phyloP scores from a whole-genome alignment of 2,329 filamentous ascomycete species.

The Harringtonia aguacate region DNA sequence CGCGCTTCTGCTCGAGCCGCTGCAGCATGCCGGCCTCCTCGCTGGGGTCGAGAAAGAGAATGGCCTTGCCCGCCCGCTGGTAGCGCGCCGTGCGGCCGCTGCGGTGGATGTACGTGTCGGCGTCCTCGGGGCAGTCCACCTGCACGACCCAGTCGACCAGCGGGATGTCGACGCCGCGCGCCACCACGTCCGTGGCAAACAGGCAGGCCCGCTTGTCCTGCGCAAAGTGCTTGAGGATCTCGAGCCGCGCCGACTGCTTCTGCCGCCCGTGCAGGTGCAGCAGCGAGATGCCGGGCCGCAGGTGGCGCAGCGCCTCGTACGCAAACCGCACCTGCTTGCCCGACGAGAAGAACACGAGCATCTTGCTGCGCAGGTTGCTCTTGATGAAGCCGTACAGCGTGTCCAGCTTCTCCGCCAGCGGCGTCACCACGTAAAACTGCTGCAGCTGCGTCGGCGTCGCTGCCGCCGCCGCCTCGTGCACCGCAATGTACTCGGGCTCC shows the following conservation, averaged over 20 bases:
- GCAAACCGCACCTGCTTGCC: conserved; percentile 95
- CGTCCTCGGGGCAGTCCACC: conserved; percentile 91
- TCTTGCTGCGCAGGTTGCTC: conserved; percentile 83
- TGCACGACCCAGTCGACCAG: conserved; percentile 99
- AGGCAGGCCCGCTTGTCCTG: conserved; percentile 74
- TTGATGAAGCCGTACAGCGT: conserved; percentile 90
- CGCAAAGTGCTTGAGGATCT: conserved; percentile 78
- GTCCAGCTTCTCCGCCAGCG: conserved; percentile 80
- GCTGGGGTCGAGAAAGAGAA: conserved; percentile 83
- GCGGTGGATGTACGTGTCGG: conserved; percentile 94
- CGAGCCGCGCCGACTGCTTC: conserved; percentile 79
- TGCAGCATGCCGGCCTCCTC: conserved; percentile 90
- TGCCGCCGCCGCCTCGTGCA: conserved; percentile 69
- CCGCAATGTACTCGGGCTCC: conserved; percentile 90
- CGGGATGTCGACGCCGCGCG: conserved; percentile 88
- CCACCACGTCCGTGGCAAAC: conserved; percentile 92
- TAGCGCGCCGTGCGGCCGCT: conserved; percentile 93
- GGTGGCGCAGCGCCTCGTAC: conserved; percentile 83
- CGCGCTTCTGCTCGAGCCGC: conserved; percentile 76
- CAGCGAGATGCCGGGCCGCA: conserved; percentile 88
- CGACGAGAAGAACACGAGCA: conserved; percentile 88
- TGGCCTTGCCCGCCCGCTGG: conserved; percentile 74
- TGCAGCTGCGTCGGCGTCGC: conserved; percentile 78
- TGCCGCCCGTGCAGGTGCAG: conserved; percentile 90
- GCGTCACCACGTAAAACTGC: conserved; percentile 83